Evolutionary conservation across 768 basidiomycete genomes (phyloP).

Genomic region (Rhizopogon rudus): DNA sequence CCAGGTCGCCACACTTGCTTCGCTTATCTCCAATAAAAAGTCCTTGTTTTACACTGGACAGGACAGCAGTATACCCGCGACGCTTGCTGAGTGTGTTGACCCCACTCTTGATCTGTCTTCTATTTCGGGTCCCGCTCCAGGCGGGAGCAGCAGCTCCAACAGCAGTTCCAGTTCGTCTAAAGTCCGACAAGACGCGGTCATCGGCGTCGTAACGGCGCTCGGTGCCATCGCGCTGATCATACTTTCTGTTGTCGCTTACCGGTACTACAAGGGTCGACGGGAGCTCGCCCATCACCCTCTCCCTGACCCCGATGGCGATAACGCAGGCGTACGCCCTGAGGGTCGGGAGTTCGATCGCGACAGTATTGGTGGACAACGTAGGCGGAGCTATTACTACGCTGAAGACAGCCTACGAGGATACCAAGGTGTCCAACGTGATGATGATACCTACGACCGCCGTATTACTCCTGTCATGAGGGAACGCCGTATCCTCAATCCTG

Average conservation of each 20-base stretch:
- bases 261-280: slow-evolving; percentile 60
- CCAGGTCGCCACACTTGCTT: slow-evolving; percentile 55
- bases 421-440: slow-evolving; percentile 34
- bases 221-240: slow-evolving; percentile 74
- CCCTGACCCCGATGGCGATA: slow-evolving; percentile 40
- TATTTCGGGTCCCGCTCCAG: slow-evolving; percentile 35
- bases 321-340: slow-evolving; percentile 45
- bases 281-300: slow-evolving; percentile 71
- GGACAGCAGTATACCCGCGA: slow-evolving; percentile 36
- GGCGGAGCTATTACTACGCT: slow-evolving; percentile 82
- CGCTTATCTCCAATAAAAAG: slow-evolving; percentile 53
- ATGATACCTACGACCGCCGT: slow-evolving; percentile 32
- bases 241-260: slow-evolving; percentile 66
- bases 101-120: slow-evolving; percentile 56
- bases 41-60: slow-evolving; percentile 64
- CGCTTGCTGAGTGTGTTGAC: slow-evolving; percentile 67
- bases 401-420: slow-evolving; percentile 75
- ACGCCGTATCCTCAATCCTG: slow-evolving; percentile 55
- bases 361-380: slow-evolving; percentile 63
- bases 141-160: slow-evolving; percentile 12
- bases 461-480: slow-evolving; percentile 39
- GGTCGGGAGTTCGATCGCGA: slow-evolving; percentile 79
- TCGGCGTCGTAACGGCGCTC: slow-evolving; percentile 82
- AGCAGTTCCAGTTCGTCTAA: slow-evolving; percentile 21
- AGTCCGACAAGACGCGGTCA: slow-evolving; percentile 77